Evolutionary conservation across 169 alveolate species (phyloP), one percentile per base, ranked within the genome.

Genomic region (Toxoplasma gondii): DNA sequence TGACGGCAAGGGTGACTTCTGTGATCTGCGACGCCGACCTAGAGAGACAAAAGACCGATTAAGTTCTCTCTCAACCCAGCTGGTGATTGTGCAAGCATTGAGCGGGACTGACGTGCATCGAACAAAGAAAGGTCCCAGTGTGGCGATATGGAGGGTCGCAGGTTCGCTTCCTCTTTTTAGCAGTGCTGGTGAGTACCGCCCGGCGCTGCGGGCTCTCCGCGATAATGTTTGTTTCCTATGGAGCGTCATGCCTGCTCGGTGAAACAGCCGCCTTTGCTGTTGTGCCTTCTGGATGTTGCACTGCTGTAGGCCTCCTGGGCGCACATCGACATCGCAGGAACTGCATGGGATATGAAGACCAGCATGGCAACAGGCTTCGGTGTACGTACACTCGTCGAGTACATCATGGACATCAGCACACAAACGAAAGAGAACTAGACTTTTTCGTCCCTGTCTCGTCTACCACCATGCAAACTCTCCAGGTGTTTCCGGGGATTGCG

Each of bases 251-350:
- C 7, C n/a, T 16, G 74, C 24, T 64, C 29, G n/a, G n/a, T n/a
- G n/a, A n/a, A n/a, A n/a, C n/a, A 22, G 74, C n/a, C 1, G 7
- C 7, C 22, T 78, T 45, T n/a, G 27, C 44, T 78, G 2, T 31
- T 78, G 49, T 19, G 86, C 44, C 45, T 19, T 2, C 22, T 9
- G 39, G 39, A 10, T 78, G 39, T 19, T 78, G 49, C 29, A 12
- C 58, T 49, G 58, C 64, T 45, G 2, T 53, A 93, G 95, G 69
- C 97, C 39, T 96, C 97, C 41, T 99, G 99, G 99, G 98, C 98
- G 31, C 99, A 98, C 94, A 93, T 98, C 83, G 99, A 98, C 96
- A 98, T 98, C 54, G 99, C 99, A n/a, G 99, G 99, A 0, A 98
- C 98, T 43, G 98, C 98, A 49, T 92, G 93, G 93, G 87, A 88